Base-by-base conservation (phyloP, 768 basidiomycete species). In the Pleurotus djamor region DNA sequence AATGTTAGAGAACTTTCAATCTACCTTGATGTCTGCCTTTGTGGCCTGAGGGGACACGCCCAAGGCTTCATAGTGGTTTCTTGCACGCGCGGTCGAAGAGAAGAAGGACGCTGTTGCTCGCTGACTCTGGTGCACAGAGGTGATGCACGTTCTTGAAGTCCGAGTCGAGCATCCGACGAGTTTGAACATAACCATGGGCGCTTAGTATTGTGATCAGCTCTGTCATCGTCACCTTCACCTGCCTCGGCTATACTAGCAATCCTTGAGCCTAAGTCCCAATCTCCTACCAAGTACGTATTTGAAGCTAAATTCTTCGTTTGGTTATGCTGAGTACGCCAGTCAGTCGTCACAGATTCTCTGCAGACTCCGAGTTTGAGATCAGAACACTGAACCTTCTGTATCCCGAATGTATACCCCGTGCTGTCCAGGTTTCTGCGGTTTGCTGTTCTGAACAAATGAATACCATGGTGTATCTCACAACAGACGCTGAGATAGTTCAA, bases 11-110 rank as follows among this genome's bases (percentile, higher is more conserved):
- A 16, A 38, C 28, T 21, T 47, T 21, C 14, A 28, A 61, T 61
- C 52, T 48, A 77, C 78, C 67, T 80, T 80, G 57, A 79, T 78
- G 60, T 79, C 77, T 12, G 74, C 74, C 61, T 75, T 80, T 14
- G 71, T 69, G 1, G 79, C 79, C 34, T 68, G 61, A 13, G 60
- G 69, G 14, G 71, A 70, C 12, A 80, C 65, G 5, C 79, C 77
- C 7, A 80, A 67, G 3, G 76, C 77, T 58, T 72, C 68, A 61
- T 80, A 80, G 61, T 79, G 77, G 55, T 45, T 44, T 4, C 38
- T 28, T 5, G 13, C 37, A 14, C 8, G 14, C 14, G 54, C 36
- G 1, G 54, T 43, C 21, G 38, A 8, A 32, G 38, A 56, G 1
- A 54, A 21, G 16, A 38, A 12, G 16, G 17, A 16, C 28, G 21